These are phyloP conservation scores for Trichosporon sp. DNA, from an alignment of 1,284 basidiomycete genomes.

Conservation along the genomic window DNA sequence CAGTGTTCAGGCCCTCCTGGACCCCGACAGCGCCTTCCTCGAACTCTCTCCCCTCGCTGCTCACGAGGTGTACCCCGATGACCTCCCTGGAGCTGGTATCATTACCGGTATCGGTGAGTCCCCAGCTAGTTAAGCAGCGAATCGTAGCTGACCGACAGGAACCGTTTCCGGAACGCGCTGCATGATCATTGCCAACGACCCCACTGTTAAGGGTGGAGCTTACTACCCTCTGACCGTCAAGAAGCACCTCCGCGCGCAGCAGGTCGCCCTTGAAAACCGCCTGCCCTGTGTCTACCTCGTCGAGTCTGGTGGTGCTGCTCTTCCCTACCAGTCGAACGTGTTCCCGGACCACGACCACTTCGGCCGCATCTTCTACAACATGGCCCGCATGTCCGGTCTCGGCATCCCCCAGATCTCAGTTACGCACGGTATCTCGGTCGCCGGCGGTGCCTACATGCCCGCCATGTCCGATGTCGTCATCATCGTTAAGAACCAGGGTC, in stretches of 20 bases:
- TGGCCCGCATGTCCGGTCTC: constrained; percentile 81
- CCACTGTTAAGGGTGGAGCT: constrained; percentile 89
- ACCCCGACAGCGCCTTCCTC: constrained; percentile 85
- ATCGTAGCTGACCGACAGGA: constrained; percentile 29
- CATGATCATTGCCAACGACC: constrained; percentile 88
- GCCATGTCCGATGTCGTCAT: constrained; percentile 97
- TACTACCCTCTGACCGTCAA: constrained; percentile 94
- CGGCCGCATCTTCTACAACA: constrained; percentile 95
- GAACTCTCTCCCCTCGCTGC: constrained; percentile 85
- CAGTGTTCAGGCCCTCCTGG: constrained; percentile 70
- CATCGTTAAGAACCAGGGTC: constrained; percentile 87
- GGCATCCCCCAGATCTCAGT: constrained; percentile 89
- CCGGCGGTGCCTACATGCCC: constrained; percentile 76
- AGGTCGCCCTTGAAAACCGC: constrained; percentile 80
- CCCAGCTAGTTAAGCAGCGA: too few relatives aligned
- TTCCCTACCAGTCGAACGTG: constrained; percentile 90
- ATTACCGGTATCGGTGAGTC: constrained; percentile 79
- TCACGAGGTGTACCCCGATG: constrained; percentile 80
- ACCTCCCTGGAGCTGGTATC: constrained; percentile 84
- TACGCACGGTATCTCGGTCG: constrained; percentile 92
- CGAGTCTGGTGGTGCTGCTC: constrained; percentile 74
- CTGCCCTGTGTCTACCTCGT: constrained; percentile 85
- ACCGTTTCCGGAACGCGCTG: constrained; percentile 77
- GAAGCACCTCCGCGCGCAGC: constrained; percentile 92
- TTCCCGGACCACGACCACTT: constrained; percentile 71